Conservation (phyloP, 2,329 filamentous ascomycete species). For the Pyrenophora tritici-repentis region DNA sequence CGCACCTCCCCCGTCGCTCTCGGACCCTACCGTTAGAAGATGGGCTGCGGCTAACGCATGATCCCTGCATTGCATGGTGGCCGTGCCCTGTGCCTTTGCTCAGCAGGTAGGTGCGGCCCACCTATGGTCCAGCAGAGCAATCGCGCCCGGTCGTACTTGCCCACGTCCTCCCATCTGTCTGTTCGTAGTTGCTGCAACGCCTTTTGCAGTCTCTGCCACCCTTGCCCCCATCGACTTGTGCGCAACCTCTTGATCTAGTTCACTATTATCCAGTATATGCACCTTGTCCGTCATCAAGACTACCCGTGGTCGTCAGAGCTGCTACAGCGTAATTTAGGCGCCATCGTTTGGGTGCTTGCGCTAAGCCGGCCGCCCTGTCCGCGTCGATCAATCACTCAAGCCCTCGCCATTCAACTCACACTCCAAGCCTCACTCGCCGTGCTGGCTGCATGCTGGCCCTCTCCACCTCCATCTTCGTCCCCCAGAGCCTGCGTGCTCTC, state of each 20-base stretch:
- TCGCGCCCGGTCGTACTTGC: constrained; percentile 11
- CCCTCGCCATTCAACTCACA: constrained; percentile 8
- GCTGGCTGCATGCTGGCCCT: constrained; percentile 12
- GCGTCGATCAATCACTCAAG: constrained; percentile 16
- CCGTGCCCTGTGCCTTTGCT: no score
- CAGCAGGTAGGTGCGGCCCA: no score
- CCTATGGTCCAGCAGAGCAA: background rate
- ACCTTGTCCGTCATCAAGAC: background rate
- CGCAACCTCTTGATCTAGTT: background rate
- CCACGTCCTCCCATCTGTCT: constrained; percentile 4
- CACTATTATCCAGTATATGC: background rate
- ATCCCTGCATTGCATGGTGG: constrained; percentile 6
- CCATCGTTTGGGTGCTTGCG: constrained; percentile 7
- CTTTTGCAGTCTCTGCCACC: constrained; percentile 8
- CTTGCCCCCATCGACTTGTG: background rate
- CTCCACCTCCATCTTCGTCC: background rate
- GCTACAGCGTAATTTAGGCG: constrained; percentile 11
- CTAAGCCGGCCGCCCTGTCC: background rate
- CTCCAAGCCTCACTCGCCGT: constrained; percentile 16
- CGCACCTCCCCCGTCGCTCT: background rate
- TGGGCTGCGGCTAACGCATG: constrained; percentile 2
- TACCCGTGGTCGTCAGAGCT: constrained; percentile 3
- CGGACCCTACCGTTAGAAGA: background rate
- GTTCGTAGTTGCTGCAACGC: background rate
- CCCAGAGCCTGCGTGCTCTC: constrained; percentile 2